These are phyloP conservation scores for Rhizopogon sp. DNA, from an alignment of 768 basidiomycete species.

Conservation along the genomic window DNA sequence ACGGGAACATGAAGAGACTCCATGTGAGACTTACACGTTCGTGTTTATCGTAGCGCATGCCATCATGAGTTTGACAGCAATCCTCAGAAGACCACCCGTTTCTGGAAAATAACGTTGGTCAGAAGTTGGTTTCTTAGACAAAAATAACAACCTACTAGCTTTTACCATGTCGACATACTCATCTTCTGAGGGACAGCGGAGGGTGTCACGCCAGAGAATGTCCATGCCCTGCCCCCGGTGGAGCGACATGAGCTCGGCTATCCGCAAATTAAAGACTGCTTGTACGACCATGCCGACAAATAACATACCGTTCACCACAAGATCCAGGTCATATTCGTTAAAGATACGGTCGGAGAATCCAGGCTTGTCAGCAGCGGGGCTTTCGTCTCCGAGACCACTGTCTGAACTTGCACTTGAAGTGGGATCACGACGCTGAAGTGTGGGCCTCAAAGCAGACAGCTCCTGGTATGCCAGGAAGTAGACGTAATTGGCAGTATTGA, in stretches of 20 bases:
- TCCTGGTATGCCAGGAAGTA: constrained; percentile 93
- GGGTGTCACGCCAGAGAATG: constrained; percentile 86
- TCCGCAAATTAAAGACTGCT: background rate
- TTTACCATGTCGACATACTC: constrained; percentile 96
- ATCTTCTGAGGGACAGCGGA: constrained; percentile 89
- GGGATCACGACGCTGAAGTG: background rate
- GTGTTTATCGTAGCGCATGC: constrained; percentile 63
- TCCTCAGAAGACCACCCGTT: constrained; percentile 87
- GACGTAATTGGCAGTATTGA: constrained; percentile 95
- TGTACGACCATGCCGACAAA: background rate
- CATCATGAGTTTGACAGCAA: constrained; percentile 95
- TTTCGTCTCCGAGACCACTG: background rate
- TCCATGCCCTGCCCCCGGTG: constrained; percentile 95
- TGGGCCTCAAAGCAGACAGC: constrained; percentile 24
- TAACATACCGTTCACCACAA: constrained; percentile 65
- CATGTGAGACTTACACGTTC: constrained; percentile 42
- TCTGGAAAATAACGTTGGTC: constrained; percentile 44
- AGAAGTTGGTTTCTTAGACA: background rate
- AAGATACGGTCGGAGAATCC: constrained; percentile 16
- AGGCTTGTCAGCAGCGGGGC: constrained; percentile 4
- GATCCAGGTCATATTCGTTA: constrained; percentile 48
- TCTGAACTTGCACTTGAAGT: constrained; percentile 1
- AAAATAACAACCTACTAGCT: constrained; percentile 58
- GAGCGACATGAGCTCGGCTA: constrained; percentile 69
- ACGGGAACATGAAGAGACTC: background rate